Evolutionary conservation across 1,284 basidiomycete species (phyloP).

Genomic region (Mycena citricolor): DNA sequence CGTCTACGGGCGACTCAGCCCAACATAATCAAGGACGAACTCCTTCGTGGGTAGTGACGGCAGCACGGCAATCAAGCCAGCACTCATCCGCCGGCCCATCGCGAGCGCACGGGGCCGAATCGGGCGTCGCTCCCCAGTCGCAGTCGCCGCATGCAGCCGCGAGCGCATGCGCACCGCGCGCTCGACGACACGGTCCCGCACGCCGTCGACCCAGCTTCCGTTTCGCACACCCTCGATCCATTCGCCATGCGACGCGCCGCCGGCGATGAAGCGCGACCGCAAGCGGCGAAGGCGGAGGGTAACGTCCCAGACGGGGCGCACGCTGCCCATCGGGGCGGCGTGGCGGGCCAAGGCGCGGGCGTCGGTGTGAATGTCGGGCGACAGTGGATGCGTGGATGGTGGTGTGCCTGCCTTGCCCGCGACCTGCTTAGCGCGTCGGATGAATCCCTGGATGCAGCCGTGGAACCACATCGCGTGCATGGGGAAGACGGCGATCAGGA

Average conservation of each 20-base stretch:
- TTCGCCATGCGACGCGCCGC: constrained; percentile 12
- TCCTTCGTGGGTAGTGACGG: no score
- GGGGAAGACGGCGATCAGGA: constrained; percentile 45
- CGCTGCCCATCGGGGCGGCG: neutral
- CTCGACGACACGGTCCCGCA: constrained; percentile 22
- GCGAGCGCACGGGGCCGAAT: no score
- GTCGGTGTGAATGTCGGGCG: constrained; percentile 12
- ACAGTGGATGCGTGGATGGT: neutral
- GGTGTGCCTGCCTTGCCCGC: neutral
- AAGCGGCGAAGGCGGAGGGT: neutral
- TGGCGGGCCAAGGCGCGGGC: constrained; percentile 4
- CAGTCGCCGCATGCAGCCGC: no score
- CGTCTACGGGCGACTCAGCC: no score
- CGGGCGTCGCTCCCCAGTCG: no score
- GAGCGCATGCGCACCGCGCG: no score
- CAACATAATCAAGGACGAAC: no score
- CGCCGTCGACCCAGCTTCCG: constrained; percentile 24
- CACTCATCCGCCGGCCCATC: no score
- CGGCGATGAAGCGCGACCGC: neutral
- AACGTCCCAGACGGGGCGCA: neutral
- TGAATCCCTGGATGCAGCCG: constrained; percentile 51
- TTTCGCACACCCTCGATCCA: constrained; percentile 1
- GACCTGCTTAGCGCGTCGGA: constrained; percentile 36
- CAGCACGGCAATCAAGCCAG: no score
- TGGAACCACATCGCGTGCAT: constrained; percentile 57